A percentile compares a stretch with the other conserved stretches of the same genome.
Evolutionary conservation across 768 basidiomycete genomes (phyloP).

Genomic region (Ramaria sp.): DNA sequence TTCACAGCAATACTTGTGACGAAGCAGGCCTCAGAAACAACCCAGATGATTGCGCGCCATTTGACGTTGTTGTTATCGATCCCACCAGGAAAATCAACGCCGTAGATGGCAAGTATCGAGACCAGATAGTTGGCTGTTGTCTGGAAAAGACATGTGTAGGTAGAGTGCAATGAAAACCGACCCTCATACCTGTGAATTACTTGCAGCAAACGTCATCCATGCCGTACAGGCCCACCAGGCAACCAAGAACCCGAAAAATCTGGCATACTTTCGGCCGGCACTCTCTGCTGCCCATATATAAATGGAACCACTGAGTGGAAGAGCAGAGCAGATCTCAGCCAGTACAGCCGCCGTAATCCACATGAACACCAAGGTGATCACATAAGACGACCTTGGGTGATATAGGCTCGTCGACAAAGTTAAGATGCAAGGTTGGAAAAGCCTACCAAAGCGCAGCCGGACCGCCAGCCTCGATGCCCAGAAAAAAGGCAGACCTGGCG

Average conservation of each 20-base stretch:
- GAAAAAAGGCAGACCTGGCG: constrained; percentile 61
- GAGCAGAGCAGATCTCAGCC: constrained; percentile 84
- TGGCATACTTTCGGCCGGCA: constrained; percentile 76
- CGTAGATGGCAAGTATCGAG: constrained; percentile 74
- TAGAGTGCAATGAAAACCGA: not conserved
- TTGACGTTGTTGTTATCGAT: constrained; percentile 58
- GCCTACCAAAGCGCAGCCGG: constrained; percentile 78
- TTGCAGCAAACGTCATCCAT: constrained; percentile 92
- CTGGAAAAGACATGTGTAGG: constrained; percentile 25
- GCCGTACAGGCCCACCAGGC: constrained; percentile 93
- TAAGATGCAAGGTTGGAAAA: not conserved
- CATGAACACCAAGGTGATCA: constrained; percentile 81
- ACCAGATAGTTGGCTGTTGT: constrained; percentile 86
- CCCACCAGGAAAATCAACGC: constrained; percentile 76
- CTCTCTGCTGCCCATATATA: constrained; percentile 94
- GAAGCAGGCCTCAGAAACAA: constrained; percentile 62
- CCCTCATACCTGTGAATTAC: constrained; percentile 66
- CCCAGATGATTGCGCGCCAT: constrained; percentile 83
- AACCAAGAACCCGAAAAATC: constrained; percentile 82
- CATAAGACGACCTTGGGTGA: constrained; percentile 64
- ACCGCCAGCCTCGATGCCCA: constrained; percentile 77
- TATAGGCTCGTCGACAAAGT: not conserved
- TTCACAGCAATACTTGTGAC: constrained; percentile 71
- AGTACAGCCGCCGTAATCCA: constrained; percentile 77
- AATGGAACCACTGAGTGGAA: constrained; percentile 83